A percentile compares a stretch with the other conserved stretches of the same genome.
Conservation (phyloP, 768 basidiomycete genomes). For the Boletus eberwhitei region DNA sequence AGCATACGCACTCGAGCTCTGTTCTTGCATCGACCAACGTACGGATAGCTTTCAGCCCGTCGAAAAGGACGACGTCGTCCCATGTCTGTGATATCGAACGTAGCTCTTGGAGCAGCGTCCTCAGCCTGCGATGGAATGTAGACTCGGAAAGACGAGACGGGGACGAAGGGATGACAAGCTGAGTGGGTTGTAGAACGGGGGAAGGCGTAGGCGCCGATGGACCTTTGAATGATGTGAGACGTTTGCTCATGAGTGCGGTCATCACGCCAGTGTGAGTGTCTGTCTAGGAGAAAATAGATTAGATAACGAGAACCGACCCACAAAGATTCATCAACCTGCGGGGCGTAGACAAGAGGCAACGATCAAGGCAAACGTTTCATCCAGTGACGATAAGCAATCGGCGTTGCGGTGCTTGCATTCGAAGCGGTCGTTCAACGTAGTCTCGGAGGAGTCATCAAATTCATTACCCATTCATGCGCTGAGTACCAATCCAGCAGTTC, state of each 20-base stretch:
- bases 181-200: conserved; percentile 48
- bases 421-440: no score
- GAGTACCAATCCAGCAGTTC: not conserved
- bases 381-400: not conserved
- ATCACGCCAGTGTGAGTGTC: no score
- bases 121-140: conserved; percentile 76
- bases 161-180: conserved; percentile 39
- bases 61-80: conserved; percentile 78
- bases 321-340: no score
- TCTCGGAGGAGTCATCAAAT: no score
- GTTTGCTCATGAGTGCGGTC: conserved; percentile 40
- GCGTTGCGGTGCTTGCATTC: not conserved
- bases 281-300: conserved; percentile 19
- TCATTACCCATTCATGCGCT: not conserved
- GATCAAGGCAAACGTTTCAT: not conserved
- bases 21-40: conserved; percentile 75
- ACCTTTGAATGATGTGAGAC: conserved; percentile 74
- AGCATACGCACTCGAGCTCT: conserved; percentile 71
- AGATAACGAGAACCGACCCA: conserved; percentile 1
- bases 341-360: not conserved
- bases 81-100: conserved; percentile 63
- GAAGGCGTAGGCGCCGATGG: conserved; percentile 74
- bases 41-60: conserved; percentile 74
- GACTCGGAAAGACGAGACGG: conserved; percentile 53
- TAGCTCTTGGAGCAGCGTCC: conserved; percentile 66